phyloP scores from a whole-genome alignment of 352 stramenopile species.

The Pythium aphanidermatum region DNA sequence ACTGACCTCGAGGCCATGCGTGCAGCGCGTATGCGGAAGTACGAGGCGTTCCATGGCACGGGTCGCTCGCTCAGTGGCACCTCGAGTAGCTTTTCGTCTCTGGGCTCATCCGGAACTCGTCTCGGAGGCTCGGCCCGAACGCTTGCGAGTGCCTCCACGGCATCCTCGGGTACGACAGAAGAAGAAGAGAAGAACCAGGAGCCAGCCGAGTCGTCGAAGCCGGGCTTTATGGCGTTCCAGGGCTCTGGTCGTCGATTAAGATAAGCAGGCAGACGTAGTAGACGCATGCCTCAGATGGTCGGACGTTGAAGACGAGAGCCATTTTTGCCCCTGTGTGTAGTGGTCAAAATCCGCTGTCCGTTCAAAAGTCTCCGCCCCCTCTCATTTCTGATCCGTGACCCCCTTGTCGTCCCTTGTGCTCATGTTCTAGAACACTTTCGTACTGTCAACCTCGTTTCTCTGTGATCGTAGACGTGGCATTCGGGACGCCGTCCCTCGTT shows the following conservation, averaged over 20 bases:
- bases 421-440: too few relatives aligned
- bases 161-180: conserved; percentile 4
- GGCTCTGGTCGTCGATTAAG: conserved; percentile 43
- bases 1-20: conserved; percentile 65
- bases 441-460: too few relatives aligned
- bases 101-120: conserved; percentile 15
- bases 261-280: too few relatives aligned
- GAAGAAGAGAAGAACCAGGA: conserved; percentile 42
- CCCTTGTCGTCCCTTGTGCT: too few relatives aligned
- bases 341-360: too few relatives aligned
- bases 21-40: conserved; percentile 66
- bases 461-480: too few relatives aligned
- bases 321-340: too few relatives aligned
- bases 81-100: conserved; percentile 28
- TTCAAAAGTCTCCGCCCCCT: too few relatives aligned
- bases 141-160: conserved; percentile 4
- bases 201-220: conserved; percentile 22
- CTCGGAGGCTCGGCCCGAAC: conserved; percentile 5
- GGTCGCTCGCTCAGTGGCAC: conserved; percentile 65
- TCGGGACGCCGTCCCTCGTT: too few relatives aligned
- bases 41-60: conserved; percentile 80
- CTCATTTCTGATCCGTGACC: too few relatives aligned
- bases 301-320: too few relatives aligned
- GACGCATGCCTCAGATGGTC: too few relatives aligned
- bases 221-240: conserved; percentile 52